A percentile compares a stretch with the other conserved stretches of the same genome.
phyloP scores from a whole-genome alignment of 108 stramenopile species.

The Cyclotella kingstonii region DNA sequence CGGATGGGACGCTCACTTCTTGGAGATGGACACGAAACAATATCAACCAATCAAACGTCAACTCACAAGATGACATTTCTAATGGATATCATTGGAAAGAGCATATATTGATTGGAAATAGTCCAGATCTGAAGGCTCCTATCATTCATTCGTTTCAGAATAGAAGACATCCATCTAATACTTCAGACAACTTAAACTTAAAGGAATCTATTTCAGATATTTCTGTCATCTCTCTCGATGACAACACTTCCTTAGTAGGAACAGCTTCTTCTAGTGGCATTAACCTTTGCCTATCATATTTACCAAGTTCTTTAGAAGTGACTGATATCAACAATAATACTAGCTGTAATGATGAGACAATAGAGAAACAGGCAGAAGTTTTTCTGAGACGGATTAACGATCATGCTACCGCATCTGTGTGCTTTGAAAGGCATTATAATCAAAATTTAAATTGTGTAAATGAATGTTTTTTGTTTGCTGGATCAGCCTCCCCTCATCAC shows the following conservation, averaged over 20 bases:
- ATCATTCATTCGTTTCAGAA: no score
- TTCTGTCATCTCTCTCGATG: slow-evolving; percentile 10
- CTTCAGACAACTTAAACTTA: slow-evolving; percentile 14
- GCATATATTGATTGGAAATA: slow-evolving; percentile 30
- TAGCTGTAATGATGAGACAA: not conserved
- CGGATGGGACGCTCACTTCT: slow-evolving; percentile 73
- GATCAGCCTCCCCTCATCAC: slow-evolving; percentile 72
- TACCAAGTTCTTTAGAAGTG: not conserved
- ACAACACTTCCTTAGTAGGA: slow-evolving; percentile 14
- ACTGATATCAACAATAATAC: not conserved
- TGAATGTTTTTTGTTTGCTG: slow-evolving; percentile 52
- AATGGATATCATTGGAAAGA: slow-evolving; percentile 21
- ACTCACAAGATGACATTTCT: not conserved
- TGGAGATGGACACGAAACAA: no score
- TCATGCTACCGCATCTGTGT: slow-evolving; percentile 45
- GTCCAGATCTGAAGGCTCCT: no score
- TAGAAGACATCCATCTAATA: not conserved
- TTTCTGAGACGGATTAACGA: not conserved
- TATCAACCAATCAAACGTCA: no score
- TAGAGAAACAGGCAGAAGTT: no score
- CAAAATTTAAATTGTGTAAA: not conserved
- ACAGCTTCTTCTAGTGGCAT: slow-evolving; percentile 30
- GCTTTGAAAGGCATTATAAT: slow-evolving; percentile 26
- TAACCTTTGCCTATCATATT: slow-evolving; percentile 14
- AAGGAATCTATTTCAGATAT: slow-evolving; percentile 30